Conservation (phyloP, 1,284 basidiomycete genomes). For the Laetiporus sulphureus region DNA sequence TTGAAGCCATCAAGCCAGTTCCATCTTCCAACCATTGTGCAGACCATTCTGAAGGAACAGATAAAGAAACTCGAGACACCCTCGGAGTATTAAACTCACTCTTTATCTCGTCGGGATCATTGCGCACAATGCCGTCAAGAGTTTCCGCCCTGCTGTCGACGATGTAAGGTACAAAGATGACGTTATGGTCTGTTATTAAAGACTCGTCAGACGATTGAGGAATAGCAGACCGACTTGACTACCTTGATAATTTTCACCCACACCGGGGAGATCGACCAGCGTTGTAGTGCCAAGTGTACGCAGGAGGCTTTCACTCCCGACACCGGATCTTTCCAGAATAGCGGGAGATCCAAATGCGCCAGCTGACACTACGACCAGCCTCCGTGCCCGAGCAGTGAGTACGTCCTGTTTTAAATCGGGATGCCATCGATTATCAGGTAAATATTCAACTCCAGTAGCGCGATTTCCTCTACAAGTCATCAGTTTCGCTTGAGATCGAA, state of each 20-base stretch:
- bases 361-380: conserved; percentile 42
- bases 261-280: conserved; percentile 46
- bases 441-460: conserved; percentile 53
- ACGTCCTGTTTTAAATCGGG: conserved; percentile 15
- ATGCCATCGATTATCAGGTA: conserved; percentile 27
- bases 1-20: conserved; percentile 42
- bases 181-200: conserved; percentile 37
- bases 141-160: conserved; percentile 35
- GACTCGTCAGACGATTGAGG: not conserved
- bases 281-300: conserved; percentile 32
- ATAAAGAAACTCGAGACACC: too few relatives aligned
- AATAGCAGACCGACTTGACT: too few relatives aligned
- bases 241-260: conserved; percentile 54
- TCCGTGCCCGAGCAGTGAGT: conserved; percentile 29
- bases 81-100: conserved; percentile 21
- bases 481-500: not conserved
- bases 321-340: conserved; percentile 27
- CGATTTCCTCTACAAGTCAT: conserved; percentile 34
- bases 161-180: conserved; percentile 28
- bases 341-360: conserved; percentile 25
- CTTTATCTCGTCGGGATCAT: conserved; percentile 27
- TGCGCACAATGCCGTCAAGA: conserved; percentile 35
- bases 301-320: conserved; percentile 30
- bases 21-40: conserved; percentile 38
- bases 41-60: conserved; percentile 29